Percentiles rank a stretch among this genome's conserved stretches.
These are phyloP conservation scores for Conticribra weissflogii DNA, from an alignment of 108 stramenopile genomes.

Conservation along the genomic window DNA sequence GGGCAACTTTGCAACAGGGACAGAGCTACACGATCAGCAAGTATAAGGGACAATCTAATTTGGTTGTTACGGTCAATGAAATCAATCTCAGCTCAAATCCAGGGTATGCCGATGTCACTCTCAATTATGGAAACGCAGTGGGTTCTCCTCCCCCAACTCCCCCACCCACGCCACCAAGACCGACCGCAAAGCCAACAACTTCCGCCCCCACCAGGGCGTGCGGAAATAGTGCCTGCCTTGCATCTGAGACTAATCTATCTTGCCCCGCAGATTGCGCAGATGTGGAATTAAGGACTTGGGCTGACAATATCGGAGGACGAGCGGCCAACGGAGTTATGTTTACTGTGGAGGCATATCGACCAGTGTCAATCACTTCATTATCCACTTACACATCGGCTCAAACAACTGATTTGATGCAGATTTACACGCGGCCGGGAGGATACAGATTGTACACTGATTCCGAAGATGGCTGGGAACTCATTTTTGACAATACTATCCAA, in stretches of 20 bases:
- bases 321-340: conserved; percentile 19
- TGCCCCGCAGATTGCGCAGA: conserved; percentile 20
- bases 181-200: conserved; percentile 1
- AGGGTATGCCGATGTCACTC: conserved; percentile 11
- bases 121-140: conserved; percentile 14
- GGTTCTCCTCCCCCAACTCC: background rate
- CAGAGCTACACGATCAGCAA: conserved; percentile 7
- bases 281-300: conserved; percentile 12
- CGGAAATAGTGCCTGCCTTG: conserved; percentile 5
- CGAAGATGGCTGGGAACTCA: conserved; percentile 20
- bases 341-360: conserved; percentile 7
- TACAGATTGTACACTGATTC: background rate
- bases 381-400: background rate
- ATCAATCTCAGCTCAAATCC: background rate
- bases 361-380: conserved; percentile 8
- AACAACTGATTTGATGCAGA: conserved; percentile 7
- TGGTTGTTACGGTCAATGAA: conserved; percentile 14
- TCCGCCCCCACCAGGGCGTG: conserved; percentile 5
- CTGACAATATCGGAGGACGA: conserved; percentile 4
- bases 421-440: conserved; percentile 7
- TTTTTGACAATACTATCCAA: conserved; percentile 3
- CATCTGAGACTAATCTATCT: conserved; percentile 3
- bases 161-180: background rate
- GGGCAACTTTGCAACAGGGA: conserved; percentile 9
- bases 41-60: conserved; percentile 8